Evolutionary conservation across 2,329 filamentous ascomycete genomes (phyloP), one percentile per base, ranked within the genome.

Genomic region (Tricladium varicosporioides): DNA sequence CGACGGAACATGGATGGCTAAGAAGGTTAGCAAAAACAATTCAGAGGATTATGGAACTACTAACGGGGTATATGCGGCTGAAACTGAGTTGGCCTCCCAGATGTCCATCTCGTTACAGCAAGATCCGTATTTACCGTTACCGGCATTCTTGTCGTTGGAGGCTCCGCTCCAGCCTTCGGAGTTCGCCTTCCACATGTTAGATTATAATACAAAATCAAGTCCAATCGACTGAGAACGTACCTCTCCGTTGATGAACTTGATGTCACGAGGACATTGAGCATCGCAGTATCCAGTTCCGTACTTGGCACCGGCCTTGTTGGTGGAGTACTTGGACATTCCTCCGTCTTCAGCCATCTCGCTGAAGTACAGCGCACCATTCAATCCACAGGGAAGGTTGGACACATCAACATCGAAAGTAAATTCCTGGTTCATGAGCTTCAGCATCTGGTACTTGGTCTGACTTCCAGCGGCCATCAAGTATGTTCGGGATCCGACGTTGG

Each of bases 331-430:
- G 58, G 74, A 66, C 64, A 78, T 61, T 48, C 85, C 86, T 66
- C 87, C 87, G 63, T 86, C 82, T 4, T 76, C 74, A 22, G 82
- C 78, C 85, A 88, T 88, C 67, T 81, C 75, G 18, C 81, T 75
- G 53, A 88, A 79, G 74, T 90, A 90, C 42, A 90, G 75, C 47
- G 87, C 87, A 56, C 87, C 87, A 73, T 91, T 90, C 58, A 91
- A 74, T 62, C 87, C 87, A 68, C 88, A 91, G 60, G 82, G 81
- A 31, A 89, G 76, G 64, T 81, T 80, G 44, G 85, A 88, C 44
- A 88, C 82, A 69, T 91, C 87, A 42, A 89, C 86, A 56, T 89
- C 86, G 61, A 90, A 89, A 56, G 85, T 85, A 74, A 91, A 86
- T 72, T 91, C 87, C 69, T 86, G 80, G 72, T 81, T 82, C 56